Evolutionary conservation across 768 basidiomycete genomes (phyloP).

Genomic region (Boletus rubescentipes): DNA sequence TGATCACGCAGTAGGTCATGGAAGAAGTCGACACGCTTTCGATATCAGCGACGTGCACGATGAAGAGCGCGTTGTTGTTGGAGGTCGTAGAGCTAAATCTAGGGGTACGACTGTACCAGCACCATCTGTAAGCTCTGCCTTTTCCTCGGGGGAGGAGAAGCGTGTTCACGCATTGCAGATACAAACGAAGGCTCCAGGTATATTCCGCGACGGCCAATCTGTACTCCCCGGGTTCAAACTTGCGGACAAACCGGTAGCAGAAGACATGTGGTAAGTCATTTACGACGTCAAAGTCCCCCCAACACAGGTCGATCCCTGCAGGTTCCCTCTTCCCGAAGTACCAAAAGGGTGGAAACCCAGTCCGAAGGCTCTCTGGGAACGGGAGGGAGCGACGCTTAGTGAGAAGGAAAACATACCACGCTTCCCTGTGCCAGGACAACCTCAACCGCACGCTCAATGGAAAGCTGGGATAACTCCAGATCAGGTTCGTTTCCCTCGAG

Average conservation of each 20-base stretch:
- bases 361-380: slow-evolving; percentile 73
- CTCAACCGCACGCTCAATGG: slow-evolving; percentile 49
- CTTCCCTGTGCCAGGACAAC: slow-evolving; percentile 22
- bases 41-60: slow-evolving; percentile 65
- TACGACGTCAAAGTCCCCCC: slow-evolving; percentile 12
- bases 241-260: slow-evolving; percentile 61
- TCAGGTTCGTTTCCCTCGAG: slow-evolving; percentile 48
- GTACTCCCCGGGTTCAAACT: slow-evolving; percentile 77
- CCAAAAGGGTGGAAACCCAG: slow-evolving; percentile 85
- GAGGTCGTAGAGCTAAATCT: slow-evolving; percentile 27
- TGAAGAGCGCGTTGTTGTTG: slow-evolving; percentile 51
- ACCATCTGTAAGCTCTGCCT: slow-evolving; percentile 12
- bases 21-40: slow-evolving; percentile 58
- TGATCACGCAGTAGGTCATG: slow-evolving; percentile 42
- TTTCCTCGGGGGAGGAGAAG: not conserved
- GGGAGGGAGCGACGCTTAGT: slow-evolving; percentile 35
- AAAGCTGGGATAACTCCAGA: slow-evolving; percentile 65
- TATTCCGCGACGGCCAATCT: slow-evolving; percentile 73
- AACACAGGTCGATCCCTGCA: slow-evolving; percentile 32
- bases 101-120: not conserved
- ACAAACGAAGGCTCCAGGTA: slow-evolving; percentile 10
- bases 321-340: slow-evolving; percentile 83
- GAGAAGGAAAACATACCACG: slow-evolving; percentile 47
- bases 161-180: slow-evolving; percentile 24
- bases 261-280: slow-evolving; percentile 62